These are phyloP conservation scores for Mychonastes homosphaera DNA, from an alignment of 139 green algal genomes.

Conservation along the genomic window DNA sequence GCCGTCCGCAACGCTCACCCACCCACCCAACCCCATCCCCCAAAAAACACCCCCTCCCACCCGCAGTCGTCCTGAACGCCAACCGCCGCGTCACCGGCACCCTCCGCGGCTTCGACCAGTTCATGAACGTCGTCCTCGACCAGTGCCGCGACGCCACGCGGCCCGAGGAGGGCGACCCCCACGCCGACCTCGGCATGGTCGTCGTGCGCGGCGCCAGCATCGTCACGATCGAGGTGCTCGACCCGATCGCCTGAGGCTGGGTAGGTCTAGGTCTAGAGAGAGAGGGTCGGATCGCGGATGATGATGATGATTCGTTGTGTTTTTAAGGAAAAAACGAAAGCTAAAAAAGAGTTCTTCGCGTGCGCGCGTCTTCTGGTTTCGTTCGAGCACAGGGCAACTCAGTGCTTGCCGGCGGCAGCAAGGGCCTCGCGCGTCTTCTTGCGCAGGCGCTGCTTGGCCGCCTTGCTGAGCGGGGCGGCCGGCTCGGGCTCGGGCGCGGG, in stretches of 20 bases:
- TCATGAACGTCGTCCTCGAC: constrained; percentile 99
- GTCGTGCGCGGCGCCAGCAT: constrained; percentile 93
- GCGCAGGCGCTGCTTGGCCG: constrained; percentile 18
- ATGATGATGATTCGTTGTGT: no score
- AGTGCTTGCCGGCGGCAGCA: no score
- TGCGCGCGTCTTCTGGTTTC: no score
- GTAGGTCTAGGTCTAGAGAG: no score
- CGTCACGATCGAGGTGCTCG: constrained; percentile 84
- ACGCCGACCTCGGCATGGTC: constrained; percentile 94
- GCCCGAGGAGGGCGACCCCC: no score
- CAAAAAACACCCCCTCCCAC: background rate
- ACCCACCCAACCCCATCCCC: background rate
- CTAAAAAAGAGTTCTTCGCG: no score
- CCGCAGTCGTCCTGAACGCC: constrained; percentile 77
- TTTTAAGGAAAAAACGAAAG: no score
- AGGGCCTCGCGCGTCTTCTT: constrained; percentile 14
- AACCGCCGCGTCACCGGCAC: constrained; percentile 89
- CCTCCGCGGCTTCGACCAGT: constrained; percentile 96
- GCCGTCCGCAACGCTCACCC: background rate
- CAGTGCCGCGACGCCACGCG: constrained; percentile 81
- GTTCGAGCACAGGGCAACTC: no score
- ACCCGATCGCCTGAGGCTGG: constrained; percentile 43
- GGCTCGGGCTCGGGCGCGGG: no score
- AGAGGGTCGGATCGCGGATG: no score
- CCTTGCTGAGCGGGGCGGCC: no score